Conservation (phyloP, 2,329 filamentous ascomycete genomes). For the Dactylellina parvicollis region DNA sequence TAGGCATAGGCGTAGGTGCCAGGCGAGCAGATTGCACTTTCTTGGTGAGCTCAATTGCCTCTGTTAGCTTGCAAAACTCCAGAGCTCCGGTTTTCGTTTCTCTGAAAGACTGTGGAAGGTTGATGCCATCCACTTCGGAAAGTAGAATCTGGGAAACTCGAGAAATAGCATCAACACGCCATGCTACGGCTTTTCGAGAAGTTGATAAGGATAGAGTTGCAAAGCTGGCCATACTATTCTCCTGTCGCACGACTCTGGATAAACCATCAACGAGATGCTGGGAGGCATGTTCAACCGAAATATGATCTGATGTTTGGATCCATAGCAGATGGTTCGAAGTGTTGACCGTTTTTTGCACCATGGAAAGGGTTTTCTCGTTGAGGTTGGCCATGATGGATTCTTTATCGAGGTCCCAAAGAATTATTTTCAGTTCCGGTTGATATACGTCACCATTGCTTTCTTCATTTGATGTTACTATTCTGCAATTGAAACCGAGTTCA, state of each 20-base stretch:
- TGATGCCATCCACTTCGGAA: neutral
- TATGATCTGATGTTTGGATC: constrained; percentile 19
- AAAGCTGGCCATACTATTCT: constrained; percentile 27
- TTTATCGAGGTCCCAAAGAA: constrained; percentile 27
- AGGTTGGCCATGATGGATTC: constrained; percentile 5
- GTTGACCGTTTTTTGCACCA: neutral
- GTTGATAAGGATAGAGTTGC: constrained; percentile 22
- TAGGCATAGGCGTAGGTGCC: neutral
- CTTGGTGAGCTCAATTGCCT: constrained; percentile 14
- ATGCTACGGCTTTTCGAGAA: neutral
- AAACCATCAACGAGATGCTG: constrained; percentile 33
- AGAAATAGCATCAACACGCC: constrained; percentile 13
- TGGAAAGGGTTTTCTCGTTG: neutral
- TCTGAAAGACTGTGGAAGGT: constrained; percentile 23
- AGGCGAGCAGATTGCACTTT: constrained; percentile 11
- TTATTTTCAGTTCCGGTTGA: constrained; percentile 6
- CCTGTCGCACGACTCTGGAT: constrained; percentile 32
- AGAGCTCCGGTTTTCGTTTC: constrained; percentile 16
- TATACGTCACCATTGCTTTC: neutral
- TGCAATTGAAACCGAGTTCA: neutral
- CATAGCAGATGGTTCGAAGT: constrained; percentile 24
- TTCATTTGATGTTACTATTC: neutral
- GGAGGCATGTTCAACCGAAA: constrained; percentile 3
- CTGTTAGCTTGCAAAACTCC: neutral
- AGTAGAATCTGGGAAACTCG: constrained; percentile 7